Percentiles rank a stretch among this genome's conserved stretches.
phyloP scores from a whole-genome alignment of 83 land plant genomes.

The Isoetes engelmannii region DNA sequence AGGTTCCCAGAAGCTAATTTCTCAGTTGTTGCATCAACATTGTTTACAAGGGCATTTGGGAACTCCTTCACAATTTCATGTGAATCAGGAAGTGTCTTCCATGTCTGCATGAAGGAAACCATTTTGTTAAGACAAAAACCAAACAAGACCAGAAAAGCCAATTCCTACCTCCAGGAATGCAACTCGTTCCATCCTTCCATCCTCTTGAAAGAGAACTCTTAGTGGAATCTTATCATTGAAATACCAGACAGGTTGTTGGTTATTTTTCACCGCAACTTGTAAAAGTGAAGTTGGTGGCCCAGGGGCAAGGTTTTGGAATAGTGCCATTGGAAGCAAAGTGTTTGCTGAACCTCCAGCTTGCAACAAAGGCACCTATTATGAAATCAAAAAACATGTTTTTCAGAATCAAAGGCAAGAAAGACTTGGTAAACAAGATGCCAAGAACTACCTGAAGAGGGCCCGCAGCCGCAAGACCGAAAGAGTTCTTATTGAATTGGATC shows the following conservation, averaged over 20 bases:
- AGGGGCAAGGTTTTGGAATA: slow-evolving; percentile 72
- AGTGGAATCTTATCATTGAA: slow-evolving; percentile 84
- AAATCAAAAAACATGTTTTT: neutral
- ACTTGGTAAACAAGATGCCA: neutral
- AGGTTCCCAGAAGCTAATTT: slow-evolving; percentile 64
- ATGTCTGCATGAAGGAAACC: slow-evolving; percentile 49
- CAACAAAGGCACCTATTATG: slow-evolving; percentile 59
- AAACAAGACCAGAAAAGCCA: neutral
- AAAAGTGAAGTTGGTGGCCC: slow-evolving; percentile 82
- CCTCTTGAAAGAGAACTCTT: slow-evolving; percentile 69
- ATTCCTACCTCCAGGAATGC: slow-evolving; percentile 75
- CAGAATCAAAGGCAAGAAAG: no score
- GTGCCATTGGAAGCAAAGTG: slow-evolving; percentile 78
- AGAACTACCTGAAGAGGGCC: slow-evolving; percentile 70
- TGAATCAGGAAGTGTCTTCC: slow-evolving; percentile 97
- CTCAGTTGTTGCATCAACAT: slow-evolving; percentile 65
- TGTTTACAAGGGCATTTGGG: slow-evolving; percentile 48
- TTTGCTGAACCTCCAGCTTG: slow-evolving; percentile 69
- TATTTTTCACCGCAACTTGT: slow-evolving; percentile 96
- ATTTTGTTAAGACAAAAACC: neutral
- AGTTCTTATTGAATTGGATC: slow-evolving; percentile 98
- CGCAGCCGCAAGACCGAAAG: slow-evolving; percentile 91
- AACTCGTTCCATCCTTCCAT: slow-evolving; percentile 88
- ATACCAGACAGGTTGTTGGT: slow-evolving; percentile 99
- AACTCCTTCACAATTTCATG: slow-evolving; percentile 77